phyloP scores from a whole-genome alignment of 1,284 basidiomycete genomes.

The Cutaneotrichosporon arboriforme region DNA sequence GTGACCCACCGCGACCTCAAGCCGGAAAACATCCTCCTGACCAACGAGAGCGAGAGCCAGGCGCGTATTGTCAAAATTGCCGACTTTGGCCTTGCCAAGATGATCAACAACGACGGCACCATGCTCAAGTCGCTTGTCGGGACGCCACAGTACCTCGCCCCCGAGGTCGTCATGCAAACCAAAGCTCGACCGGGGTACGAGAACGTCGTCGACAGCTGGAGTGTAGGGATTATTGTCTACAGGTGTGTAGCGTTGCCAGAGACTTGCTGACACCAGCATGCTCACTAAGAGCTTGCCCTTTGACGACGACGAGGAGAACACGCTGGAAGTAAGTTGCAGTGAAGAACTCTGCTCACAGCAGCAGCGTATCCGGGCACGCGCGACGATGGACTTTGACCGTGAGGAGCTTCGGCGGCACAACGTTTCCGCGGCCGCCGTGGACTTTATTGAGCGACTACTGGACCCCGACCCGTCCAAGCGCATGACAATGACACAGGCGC shows the following conservation, averaged over 20 bases:
- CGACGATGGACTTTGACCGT: constrained; percentile 64
- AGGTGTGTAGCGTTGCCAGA: constrained; percentile 55
- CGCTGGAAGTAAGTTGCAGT: constrained; percentile 29
- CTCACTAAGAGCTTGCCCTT: constrained; percentile 45
- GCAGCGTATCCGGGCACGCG: constrained; percentile 53
- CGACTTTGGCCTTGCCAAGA: constrained; percentile 89
- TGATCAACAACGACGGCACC: constrained; percentile 45
- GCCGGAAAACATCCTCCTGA: constrained; percentile 57
- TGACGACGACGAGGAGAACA: constrained; percentile 46
- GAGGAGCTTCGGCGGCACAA: constrained; percentile 45
- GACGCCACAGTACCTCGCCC: constrained; percentile 47
- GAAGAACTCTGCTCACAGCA: constrained; percentile 4
- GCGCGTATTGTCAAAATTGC: constrained; percentile 56
- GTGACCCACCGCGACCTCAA: constrained; percentile 87
- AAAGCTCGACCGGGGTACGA: constrained; percentile 63
- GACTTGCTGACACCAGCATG: constrained; percentile 33
- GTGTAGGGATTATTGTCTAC: constrained; percentile 83
- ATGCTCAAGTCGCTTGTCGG: constrained; percentile 49
- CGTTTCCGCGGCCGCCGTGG: constrained; percentile 42
- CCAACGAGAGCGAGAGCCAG: constrained; percentile 25
- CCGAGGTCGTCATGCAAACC: constrained; percentile 64
- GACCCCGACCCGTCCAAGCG: constrained; percentile 55
- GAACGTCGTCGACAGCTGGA: constrained; percentile 85
- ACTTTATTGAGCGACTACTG: constrained; percentile 55
- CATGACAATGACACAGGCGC: constrained; percentile 58